Base-by-base conservation (phyloP, 2,329 filamentous ascomycete species). In the Colletotrichum brevisporum region DNA sequence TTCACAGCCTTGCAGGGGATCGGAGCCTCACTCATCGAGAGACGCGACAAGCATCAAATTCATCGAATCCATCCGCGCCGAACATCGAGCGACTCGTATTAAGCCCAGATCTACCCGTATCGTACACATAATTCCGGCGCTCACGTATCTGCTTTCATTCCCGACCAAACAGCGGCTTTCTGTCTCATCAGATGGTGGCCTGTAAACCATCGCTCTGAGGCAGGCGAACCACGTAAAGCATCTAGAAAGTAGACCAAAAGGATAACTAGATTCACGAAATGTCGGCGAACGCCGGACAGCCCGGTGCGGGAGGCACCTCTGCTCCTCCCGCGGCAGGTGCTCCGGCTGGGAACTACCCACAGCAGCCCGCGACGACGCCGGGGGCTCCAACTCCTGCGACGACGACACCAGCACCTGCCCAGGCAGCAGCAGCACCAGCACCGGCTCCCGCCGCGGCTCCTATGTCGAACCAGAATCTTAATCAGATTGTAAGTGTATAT, bases 391-490 rank as follows among this genome's bases (percentile, higher is more conserved):
- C 76, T n/a, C 73, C 77, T 36, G 73, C 76, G 45, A 74, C 74
- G 26, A 71, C 72, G 56, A 74, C 69, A 16, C 69, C 73, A 43
- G 69, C 61, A 50, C 69, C 69, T 8, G 72, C 69, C 27, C 71
- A 74, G 52, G 72, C 72, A 27, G 53, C 71, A 21, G 53, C 67
- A 43, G 67, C 60, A 18, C 70, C 69, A 9, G 39, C 77, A 72
- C 57, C 72, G 31, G 24, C 73, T 68, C 57, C 71, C 73, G 72
- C 71, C 77, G 78, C 74, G 6, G 72, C 75, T 21, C 79, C 82
- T 10, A 91, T 94, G 82, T 94, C 92, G 2, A 94, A 95, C 71
- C 94, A 97, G 76, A 97, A 98, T 77, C 81, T 98, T 1, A 98
- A 98, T 76, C 94, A 97, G 75, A 98, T 98, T 81, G 95, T 98